Conservation (phyloP, 208 protist genomes). For the Leishmania guyanensis region DNA sequence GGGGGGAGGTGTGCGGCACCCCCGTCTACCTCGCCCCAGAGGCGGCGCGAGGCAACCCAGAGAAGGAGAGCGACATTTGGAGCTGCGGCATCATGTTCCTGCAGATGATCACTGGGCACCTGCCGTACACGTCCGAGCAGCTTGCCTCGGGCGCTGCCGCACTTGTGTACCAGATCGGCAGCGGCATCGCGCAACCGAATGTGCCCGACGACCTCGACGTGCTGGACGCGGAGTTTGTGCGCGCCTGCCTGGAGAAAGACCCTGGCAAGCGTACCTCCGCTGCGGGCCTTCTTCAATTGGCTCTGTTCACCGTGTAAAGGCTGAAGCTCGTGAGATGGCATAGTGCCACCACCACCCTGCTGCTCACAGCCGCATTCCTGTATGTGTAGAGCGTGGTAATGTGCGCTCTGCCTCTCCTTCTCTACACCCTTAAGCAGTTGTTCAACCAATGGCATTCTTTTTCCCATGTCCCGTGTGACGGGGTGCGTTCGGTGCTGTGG, state of each 20-base stretch:
- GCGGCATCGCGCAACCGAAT: constrained; percentile 56
- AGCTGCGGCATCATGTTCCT: constrained; percentile 88
- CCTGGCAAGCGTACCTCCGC: constrained; percentile 59
- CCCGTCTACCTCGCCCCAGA: constrained; percentile 91
- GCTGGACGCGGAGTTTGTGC: constrained; percentile 71
- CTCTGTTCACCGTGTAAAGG: constrained; percentile 67
- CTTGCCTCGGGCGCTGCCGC: constrained; percentile 47
- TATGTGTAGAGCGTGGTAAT: background rate
- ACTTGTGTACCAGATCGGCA: constrained; percentile 84
- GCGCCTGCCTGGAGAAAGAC: constrained; percentile 56
- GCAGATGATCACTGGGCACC: constrained; percentile 77
- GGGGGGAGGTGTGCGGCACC: constrained; percentile 73
- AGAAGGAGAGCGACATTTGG: constrained; percentile 85
- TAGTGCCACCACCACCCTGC: background rate
- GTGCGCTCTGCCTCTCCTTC: background rate
- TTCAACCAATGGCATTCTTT: background rate
- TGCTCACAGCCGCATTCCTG: background rate
- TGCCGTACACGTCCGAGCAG: constrained; percentile 76
- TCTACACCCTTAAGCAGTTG: background rate
- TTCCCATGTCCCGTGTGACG: background rate
- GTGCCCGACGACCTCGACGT: constrained; percentile 65
- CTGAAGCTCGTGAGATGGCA: background rate
- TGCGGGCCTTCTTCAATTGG: constrained; percentile 60
- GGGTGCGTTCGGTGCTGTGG: background rate
- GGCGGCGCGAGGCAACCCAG: constrained; percentile 70